Evolutionary conservation across 768 basidiomycete species (phyloP), one percentile per base, ranked within the genome.

Genomic region (Clavulina sp.): DNA sequence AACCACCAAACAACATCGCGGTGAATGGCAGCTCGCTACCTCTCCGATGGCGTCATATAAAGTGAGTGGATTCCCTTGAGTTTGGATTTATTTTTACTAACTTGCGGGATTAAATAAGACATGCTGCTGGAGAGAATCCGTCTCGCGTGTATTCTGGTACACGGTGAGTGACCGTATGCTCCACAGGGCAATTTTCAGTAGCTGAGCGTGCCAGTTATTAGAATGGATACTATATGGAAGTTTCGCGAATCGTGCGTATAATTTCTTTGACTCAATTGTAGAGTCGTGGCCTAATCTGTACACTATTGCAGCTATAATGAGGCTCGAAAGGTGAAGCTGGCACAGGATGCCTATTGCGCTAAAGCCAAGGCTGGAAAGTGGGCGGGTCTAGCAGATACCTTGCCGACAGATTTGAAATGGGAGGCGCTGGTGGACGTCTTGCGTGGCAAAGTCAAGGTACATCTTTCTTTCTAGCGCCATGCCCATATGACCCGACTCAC

Each of bases 201-300:
- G n/a, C n/a, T n/a, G n/a, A n/a, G n/a, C n/a, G n/a, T n/a, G n/a
- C n/a, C n/a, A n/a, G n/a, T n/a, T n/a, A n/a, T n/a, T n/a, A n/a
- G 48, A 32, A 81, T 89, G 77, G 88, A 93, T 59, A 70, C 74
- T 0, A 72, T 76, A 55, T 84, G 78, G 74, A 71, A 73, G 33
- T 82, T 81, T 65, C 75, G 85, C 9, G 58, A 77, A n/a, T n/a
- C n/a, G n/a, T n/a, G n/a, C n/a, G n/a, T n/a, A n/a, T n/a, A n/a
- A 31, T 61, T 53, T 18, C 49, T 43, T 9, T n/a, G n/a, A n/a
- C n/a, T n/a, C n/a, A n/a, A n/a, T n/a, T n/a, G n/a, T n/a, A n/a
- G 52, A 32, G 40, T 18, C 40, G 21, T 28, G 32, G n/a, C n/a
- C 33, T 49, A 6, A 16, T 33, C 50, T 43, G 51, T 44, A 19